Evolutionary conservation across 2,329 filamentous ascomycete genomes (phyloP), one percentile per base, ranked within the genome.

Genomic region (Xylaria sp.): DNA sequence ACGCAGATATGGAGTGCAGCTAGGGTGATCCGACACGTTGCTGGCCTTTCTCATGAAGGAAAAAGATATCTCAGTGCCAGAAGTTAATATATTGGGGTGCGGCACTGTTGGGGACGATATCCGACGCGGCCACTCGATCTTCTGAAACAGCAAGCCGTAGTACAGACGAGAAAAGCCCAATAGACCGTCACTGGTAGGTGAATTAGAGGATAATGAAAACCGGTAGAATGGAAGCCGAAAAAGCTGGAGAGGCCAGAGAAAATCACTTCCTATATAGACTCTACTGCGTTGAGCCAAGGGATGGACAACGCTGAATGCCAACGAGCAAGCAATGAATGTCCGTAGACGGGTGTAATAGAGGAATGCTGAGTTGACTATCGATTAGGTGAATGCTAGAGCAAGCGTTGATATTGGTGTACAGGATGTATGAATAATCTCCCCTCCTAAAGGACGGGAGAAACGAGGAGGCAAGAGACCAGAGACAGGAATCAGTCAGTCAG

Each of bases 401-500:
- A 38, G 37, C 35, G 33, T n/a, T 58, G 47, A 33, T 17, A 43
- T 43, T 58, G 52, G 45, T 31, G 45, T 31, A 31, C 47, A 38
- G 43, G 25, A 33, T 50, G 54, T 28, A 50, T 42, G 46, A 17
- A 21, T 19, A 40, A 21, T 15, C 35, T 43, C n/a, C n/a, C 7
- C 28, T 31, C 7, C 28, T 31, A n/a, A 21, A 23, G 31, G 31
- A 43, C 46, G 46, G 52, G 9, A 5, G 28, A 23, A 57, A 60
- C 50, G 60, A 58, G n/a, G 28, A 33, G 21, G 52, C 17, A 38
- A 46, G 28, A 46, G 60, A 49, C 45, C 43, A 49, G n/a, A n/a
- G n/a, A n/a, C n/a, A n/a, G n/a, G n/a, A n/a, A n/a, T n/a, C n/a
- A n/a, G n/a, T n/a, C n/a, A n/a, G n/a, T n/a, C n/a, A n/a, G n/a